Conservation (phyloP, 2,329 filamentous ascomycete species). For the Talaromyces funiculosus region DNA sequence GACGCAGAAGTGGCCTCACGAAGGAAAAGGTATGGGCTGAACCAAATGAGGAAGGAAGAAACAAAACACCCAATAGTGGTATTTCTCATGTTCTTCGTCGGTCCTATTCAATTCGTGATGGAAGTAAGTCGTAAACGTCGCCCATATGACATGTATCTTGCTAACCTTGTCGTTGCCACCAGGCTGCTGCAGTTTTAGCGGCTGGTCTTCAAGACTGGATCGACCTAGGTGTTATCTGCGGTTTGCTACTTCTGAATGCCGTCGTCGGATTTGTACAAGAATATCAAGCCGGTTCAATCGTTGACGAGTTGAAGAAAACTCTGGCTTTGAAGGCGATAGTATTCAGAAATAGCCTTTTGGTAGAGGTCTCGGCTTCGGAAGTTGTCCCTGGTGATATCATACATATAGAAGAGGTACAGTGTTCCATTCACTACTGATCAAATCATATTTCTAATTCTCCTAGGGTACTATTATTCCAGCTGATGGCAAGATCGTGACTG, state of each 20-base stretch:
- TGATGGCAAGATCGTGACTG: slow-evolving; percentile 78
- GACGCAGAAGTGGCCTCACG: slow-evolving; percentile 59
- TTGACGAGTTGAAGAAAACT: slow-evolving; percentile 86
- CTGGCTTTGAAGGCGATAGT: slow-evolving; percentile 83
- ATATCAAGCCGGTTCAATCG: slow-evolving; percentile 82
- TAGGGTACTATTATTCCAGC: slow-evolving; percentile 82
- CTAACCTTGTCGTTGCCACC: slow-evolving; percentile 16
- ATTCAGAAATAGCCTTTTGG: slow-evolving; percentile 70
- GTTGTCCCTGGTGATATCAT: slow-evolving; percentile 88
- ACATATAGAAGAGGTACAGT: slow-evolving; percentile 66
- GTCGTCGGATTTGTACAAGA: slow-evolving; percentile 83
- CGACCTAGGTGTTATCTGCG: slow-evolving; percentile 88
- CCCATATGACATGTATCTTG: neutral
- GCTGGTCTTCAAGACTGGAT: slow-evolving; percentile 85
- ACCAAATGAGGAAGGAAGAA: slow-evolving; percentile 79
- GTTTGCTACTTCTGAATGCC: slow-evolving; percentile 75
- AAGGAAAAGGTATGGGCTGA: slow-evolving; percentile 71
- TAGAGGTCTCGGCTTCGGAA: slow-evolving; percentile 74
- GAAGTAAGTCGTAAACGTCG: slow-evolving; percentile 53
- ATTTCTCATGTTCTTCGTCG: slow-evolving; percentile 76
- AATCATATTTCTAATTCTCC: slow-evolving; percentile 2
- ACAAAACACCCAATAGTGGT: slow-evolving; percentile 80
- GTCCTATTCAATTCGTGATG: slow-evolving; percentile 92
- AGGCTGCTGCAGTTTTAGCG: slow-evolving; percentile 72
- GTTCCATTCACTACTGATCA: neutral